Base-by-base conservation (phyloP, 495 filamentous ascomycete genomes). In the Penicillium antarcticum region DNA sequence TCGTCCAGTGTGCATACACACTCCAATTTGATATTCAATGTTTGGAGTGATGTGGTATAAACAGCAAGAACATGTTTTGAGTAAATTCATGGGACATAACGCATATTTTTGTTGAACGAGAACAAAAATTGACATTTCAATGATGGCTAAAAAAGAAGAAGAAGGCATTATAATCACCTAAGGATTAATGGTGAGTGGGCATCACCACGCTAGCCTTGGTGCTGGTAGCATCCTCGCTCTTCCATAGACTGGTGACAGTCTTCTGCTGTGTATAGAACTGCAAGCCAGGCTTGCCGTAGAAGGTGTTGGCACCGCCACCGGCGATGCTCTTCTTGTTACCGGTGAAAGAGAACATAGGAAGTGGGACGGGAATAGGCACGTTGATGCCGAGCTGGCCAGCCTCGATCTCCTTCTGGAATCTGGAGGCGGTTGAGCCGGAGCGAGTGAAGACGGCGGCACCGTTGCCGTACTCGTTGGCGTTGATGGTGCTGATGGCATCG, bases 271-370 rank as follows among this genome's bases (percentile, higher is more conserved):
- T 98, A 65, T 95, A 98, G 68, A 98, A 98, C 50, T 87, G 84
- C 59, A 98, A 58, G 4, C 92, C 94, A 13, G 90, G 87, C 70
- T 90, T 87, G 45, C 94, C 94, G 62, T 98, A 98, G 65, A 98
- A 98, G 9, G 89, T 92, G 72, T 85, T 96, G 34, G 88, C 91
- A 48, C 94, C 92, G 18, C 92, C 91, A 34, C 94, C 94, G 0
- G 94, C 94, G 41, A 98, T 80, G 65, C 87, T 92, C 78, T 87
- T 91, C 85, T 98, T 98, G 73, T 97, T 98, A 45, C 94, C 94
- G 16, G 94, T 98, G 74, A 98, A 98, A 45, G 83, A 88, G 74
- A 97, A 98, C 88, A 97, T 95, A 61, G 92, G 89, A 34, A 95
- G 76, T 13, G 94, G 92, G 4, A 96, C 92, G 3, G 83, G 85